Evolutionary conservation across 345 rosid genomes (phyloP).

Genomic region (Boechera divaricarpa): DNA sequence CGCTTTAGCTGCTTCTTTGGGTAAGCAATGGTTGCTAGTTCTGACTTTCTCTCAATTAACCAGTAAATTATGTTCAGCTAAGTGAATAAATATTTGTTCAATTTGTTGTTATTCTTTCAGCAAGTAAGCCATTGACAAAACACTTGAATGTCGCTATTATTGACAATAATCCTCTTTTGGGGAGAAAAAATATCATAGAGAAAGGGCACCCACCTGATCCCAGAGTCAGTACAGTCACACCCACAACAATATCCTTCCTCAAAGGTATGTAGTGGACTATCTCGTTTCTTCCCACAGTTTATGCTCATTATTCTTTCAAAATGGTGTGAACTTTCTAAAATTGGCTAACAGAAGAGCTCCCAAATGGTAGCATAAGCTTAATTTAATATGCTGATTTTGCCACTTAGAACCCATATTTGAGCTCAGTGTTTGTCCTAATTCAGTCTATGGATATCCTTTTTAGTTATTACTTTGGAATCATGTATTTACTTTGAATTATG

Average conservation of each 20-base stretch:
- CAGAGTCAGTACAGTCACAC: conserved; percentile 94
- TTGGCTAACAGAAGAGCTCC: neutral
- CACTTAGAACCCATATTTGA: neutral
- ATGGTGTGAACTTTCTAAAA: neutral
- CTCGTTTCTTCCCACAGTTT: neutral
- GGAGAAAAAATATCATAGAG: conserved; percentile 52
- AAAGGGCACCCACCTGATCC: conserved; percentile 84
- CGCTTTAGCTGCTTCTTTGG: conserved; percentile 92
- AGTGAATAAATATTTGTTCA: neutral
- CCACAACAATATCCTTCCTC: conserved; percentile 77
- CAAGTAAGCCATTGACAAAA: conserved; percentile 75
- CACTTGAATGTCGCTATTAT: conserved; percentile 84
- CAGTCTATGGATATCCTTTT: neutral
- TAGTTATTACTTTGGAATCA: neutral
- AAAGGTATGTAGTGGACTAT: conserved; percentile 58
- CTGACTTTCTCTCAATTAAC: neutral
- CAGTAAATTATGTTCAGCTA: neutral
- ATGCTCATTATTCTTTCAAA: neutral
- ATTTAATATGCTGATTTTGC: conserved; percentile 16
- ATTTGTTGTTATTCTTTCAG: conserved; percentile 54
- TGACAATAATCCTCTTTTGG: conserved; percentile 82
- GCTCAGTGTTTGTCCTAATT: neutral
- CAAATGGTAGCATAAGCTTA: neutral
- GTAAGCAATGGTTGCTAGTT: conserved; percentile 45
- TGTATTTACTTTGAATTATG: conserved; percentile 32